Evolutionary conservation across 257 asterid species (phyloP).

Genomic region (Solanum clarkiae): DNA sequence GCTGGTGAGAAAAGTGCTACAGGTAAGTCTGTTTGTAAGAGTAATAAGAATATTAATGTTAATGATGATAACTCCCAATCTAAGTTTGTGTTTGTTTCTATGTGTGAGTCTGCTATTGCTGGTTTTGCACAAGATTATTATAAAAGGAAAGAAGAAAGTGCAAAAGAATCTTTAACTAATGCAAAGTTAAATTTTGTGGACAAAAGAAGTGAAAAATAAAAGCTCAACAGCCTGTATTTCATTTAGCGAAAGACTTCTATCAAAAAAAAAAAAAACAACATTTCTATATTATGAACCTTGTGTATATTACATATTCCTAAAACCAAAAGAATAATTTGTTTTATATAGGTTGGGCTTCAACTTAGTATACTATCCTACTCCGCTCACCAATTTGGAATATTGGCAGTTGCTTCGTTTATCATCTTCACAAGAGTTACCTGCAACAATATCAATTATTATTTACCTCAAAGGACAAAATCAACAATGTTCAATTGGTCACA

Average conservation of each 20-base stretch:
- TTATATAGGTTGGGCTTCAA: background rate
- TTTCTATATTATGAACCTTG: background rate
- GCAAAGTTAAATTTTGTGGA: background rate
- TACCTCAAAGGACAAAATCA: background rate
- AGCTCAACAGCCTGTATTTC: background rate
- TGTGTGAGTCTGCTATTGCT: too few species aligned
- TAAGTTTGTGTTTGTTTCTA: too few species aligned
- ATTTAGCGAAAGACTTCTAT: background rate
- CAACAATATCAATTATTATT: background rate
- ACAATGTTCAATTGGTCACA: background rate
- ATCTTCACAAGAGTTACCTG: constrained; percentile 51
- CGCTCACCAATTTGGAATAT: constrained; percentile 47
- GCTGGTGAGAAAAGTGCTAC: too few species aligned
- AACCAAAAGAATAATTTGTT: background rate
- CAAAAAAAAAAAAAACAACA: background rate
- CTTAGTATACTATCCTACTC: background rate
- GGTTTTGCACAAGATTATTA: too few species aligned
- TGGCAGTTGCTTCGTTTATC: constrained; percentile 55
- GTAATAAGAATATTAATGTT: too few species aligned
- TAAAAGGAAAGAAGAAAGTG: too few species aligned
- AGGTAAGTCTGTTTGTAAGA: too few species aligned
- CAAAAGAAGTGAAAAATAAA: background rate
- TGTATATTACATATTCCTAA: background rate
- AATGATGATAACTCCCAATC: too few species aligned
- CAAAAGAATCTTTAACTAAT: too few species aligned